Evolutionary conservation across 805 yeast species (phyloP), one percentile per base, ranked within the genome.

Genomic region (Suhomyces xylopsoci): DNA sequence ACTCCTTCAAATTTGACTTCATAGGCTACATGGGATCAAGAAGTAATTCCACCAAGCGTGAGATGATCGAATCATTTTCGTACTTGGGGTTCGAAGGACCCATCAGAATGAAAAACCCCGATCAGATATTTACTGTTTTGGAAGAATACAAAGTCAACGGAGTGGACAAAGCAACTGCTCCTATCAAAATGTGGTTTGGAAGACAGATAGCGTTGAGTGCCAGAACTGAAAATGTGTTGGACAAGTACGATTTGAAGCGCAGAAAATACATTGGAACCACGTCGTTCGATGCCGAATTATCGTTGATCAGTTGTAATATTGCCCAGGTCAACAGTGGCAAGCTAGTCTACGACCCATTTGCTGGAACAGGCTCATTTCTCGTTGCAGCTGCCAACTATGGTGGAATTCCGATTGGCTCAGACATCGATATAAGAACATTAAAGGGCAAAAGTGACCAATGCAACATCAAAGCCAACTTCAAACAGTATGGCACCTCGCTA

Each of bases 261-360:
- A 79, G 99, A 62, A 86, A 84, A 50, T 91, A 88, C 63, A 92
- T 90, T 52, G 99, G 99, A 2, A 94, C 99, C 6, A 94, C 99
- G 0, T 90, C 97, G 15, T 94, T 94, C 69, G 99, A 94, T 60
- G 96, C 97, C 1, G 98, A 94, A 64, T 73, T 94, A 54, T 84
- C 97, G 0, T 70, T 94, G 46, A 87, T 92, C 14, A 87, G 96
- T 28, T 88, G 96, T 62, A 94, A 93, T 62, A 78, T 94, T 49
- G 97, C 88, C 0, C 91, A 88, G 56, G 90, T 87, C 12, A 76
- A 67, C 36, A 75, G 79, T 0, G 87, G 86, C 0, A 80, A 84
- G 50, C 63, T 91, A 3, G 81, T 88, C 64, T 93, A 90, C 64
- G 99, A 94, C 69, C 99, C 99, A 22, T 94, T 94, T 71, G 90